Conservation (phyloP, 768 basidiomycete genomes). For the Boletus subparvulus region DNA sequence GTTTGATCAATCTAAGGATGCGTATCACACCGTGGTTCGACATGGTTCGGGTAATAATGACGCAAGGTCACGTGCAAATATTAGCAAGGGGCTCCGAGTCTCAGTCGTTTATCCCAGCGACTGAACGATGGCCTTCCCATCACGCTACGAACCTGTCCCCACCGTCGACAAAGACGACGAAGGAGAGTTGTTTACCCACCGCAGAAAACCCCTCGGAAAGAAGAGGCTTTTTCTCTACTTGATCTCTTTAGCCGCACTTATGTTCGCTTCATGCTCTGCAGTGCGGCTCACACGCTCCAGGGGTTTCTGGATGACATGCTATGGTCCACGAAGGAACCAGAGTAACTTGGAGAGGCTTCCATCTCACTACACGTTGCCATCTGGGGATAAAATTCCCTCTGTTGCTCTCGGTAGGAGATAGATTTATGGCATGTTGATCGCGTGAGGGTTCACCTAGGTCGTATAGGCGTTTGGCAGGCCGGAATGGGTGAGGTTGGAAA, state of each 20-base stretch:
- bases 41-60: background rate
- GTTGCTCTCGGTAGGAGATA: constrained; percentile 55
- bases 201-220: constrained; percentile 3
- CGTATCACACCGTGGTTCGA: too few relatives aligned
- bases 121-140: constrained; percentile 21
- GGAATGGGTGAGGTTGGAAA: constrained; percentile 56
- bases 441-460: background rate
- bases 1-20: too few relatives aligned
- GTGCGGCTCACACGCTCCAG: constrained; percentile 18
- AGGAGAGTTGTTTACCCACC: background rate
- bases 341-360: constrained; percentile 33
- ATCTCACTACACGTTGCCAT: constrained; percentile 57
- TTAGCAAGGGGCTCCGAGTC: background rate
- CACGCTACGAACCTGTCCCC: constrained; percentile 27
- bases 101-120: background rate
- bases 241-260: constrained; percentile 19
- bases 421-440: background rate
- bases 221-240: constrained; percentile 27
- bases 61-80: background rate
- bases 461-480: constrained; percentile 64
- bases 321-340: constrained; percentile 20
- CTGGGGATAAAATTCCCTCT: constrained; percentile 66
- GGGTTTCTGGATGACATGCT: constrained; percentile 20
- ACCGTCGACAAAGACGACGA: constrained; percentile 16
- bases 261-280: constrained; percentile 24